Evolutionary conservation across 352 stramenopile genomes (phyloP).

Genomic region (Pythium chondricola): DNA sequence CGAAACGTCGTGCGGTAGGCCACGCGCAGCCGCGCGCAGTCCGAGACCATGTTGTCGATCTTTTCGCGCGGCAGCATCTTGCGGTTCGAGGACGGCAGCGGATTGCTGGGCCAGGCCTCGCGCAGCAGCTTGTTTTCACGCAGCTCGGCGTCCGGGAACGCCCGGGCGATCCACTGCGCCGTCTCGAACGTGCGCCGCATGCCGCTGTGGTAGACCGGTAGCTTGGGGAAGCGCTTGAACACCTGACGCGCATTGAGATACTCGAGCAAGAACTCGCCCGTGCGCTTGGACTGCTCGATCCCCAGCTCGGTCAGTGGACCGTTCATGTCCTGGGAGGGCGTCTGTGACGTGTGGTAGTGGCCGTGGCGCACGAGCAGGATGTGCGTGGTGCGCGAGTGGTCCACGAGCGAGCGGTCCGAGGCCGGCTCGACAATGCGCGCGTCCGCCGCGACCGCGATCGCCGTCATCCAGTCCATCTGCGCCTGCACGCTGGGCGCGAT

Average conservation of each 20-base stretch:
- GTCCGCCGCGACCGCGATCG: slow-evolving; percentile 42
- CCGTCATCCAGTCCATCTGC: slow-evolving; percentile 74
- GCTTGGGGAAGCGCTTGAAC: slow-evolving; percentile 48
- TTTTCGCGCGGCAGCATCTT: slow-evolving; percentile 62
- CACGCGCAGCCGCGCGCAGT: slow-evolving; percentile 55
- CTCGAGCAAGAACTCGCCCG: slow-evolving; percentile 40
- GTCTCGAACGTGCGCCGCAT: slow-evolving; percentile 48
- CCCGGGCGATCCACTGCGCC: slow-evolving; percentile 32
- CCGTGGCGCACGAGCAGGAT: slow-evolving; percentile 64
- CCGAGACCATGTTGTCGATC: slow-evolving; percentile 67
- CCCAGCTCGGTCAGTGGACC: slow-evolving; percentile 52
- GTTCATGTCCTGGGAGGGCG: slow-evolving; percentile 40
- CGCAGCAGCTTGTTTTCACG: slow-evolving; percentile 64
- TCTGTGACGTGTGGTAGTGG: slow-evolving; percentile 49
- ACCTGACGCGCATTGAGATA: slow-evolving; percentile 42
- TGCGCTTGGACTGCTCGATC: slow-evolving; percentile 36
- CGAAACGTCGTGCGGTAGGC: slow-evolving; percentile 64
- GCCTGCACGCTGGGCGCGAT: slow-evolving; percentile 42
- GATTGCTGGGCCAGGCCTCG: slow-evolving; percentile 61
- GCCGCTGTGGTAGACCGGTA: slow-evolving; percentile 56
- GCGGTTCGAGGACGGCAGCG: slow-evolving; percentile 52
- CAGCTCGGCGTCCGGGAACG: slow-evolving; percentile 35
- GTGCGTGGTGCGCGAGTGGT: slow-evolving; percentile 64
- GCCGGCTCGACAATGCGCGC: slow-evolving; percentile 34
- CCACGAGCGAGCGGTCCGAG: slow-evolving; percentile 39